Base-by-base conservation (phyloP, 176 grass and related monocot species). In the Raddia guianensis region DNA sequence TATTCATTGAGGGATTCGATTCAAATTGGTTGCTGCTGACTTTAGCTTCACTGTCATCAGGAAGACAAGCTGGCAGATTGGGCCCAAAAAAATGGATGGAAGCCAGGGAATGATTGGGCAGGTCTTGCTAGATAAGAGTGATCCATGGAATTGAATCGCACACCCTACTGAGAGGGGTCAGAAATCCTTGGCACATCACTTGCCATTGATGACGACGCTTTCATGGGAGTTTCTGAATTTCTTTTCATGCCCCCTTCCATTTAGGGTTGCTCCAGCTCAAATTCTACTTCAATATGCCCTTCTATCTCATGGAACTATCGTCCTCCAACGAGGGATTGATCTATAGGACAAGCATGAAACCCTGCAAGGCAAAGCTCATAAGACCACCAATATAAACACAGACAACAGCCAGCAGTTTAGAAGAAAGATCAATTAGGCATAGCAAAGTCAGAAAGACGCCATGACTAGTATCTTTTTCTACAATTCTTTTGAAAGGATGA, bases 11-110 rank as follows among this genome's bases (percentile, higher is more conserved):
- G 60, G 83, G 75, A 93, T 52, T 87, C 49, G 86, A 48, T 79
- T 93, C 86, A 14, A 89, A 82, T 5, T 79, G 83, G 80, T 84
- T 80, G 54, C 75, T 63, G 12, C 75, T 63, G 12, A 81, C 48
- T 87, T 87, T 91, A 62, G 76, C 79, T 77, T 89, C 80, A 73
- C 57, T 59, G 10, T 73, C 83, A 86, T 93, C 83, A 79, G 87
- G 76, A 63, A 81, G 49, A 66, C 59, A 86, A 83, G 49, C 58
- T 80, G n/a, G 80, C 83, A 79, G 83, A 76, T 53, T 82, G 86
- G 62, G 83, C 65, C 15, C 57, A 83, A 66, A 76, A 80, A 45
- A 86, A 78, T 49, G 85, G 82, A 53, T 87, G 73, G 19, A 88
- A 81, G 74, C 71, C 77, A 63, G 85, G 87, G 82, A 90, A 86